These are phyloP conservation scores for Tylopilus intermedius DNA, from an alignment of 768 basidiomycete genomes.

Conservation along the genomic window DNA sequence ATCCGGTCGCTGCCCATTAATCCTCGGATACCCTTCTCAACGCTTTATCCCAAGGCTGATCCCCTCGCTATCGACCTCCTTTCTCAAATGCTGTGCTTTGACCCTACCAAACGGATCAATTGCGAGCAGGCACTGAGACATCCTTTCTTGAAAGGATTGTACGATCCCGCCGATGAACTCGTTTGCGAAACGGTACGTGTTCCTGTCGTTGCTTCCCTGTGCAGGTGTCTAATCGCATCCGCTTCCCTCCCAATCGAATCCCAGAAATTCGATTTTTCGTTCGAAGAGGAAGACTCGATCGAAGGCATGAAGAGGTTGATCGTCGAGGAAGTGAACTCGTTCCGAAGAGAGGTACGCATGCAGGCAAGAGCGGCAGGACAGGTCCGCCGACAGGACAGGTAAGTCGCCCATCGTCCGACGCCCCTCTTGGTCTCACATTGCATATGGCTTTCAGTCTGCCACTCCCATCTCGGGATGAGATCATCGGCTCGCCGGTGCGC, in stretches of 20 bases:
- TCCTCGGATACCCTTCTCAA: slow-evolving; percentile 86
- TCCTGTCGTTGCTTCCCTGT: not conserved
- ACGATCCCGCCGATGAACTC: slow-evolving; percentile 93
- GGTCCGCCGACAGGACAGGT: slow-evolving; percentile 76
- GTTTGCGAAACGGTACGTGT: slow-evolving; percentile 64
- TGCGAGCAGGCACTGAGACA: slow-evolving; percentile 95
- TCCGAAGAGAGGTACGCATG: slow-evolving; percentile 79
- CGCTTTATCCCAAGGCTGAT: slow-evolving; percentile 90
- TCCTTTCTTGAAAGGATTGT: slow-evolving; percentile 95
- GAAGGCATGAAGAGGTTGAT: slow-evolving; percentile 97
- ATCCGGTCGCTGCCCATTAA: slow-evolving; percentile 97
- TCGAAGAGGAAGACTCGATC: slow-evolving; percentile 93
- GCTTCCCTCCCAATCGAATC: not conserved
- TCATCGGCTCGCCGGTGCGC: slow-evolving; percentile 67
- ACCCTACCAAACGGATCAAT: slow-evolving; percentile 91
- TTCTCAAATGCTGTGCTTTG: slow-evolving; percentile 87
- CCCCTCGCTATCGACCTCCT: slow-evolving; percentile 92
- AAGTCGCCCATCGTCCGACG: not conserved
- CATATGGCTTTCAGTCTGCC: slow-evolving; percentile 48
- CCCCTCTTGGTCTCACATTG: not conserved
- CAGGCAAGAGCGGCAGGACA: slow-evolving; percentile 70
- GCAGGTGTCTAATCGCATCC: not conserved
- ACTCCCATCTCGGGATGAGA: slow-evolving; percentile 76
- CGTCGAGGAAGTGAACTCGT: slow-evolving; percentile 83
- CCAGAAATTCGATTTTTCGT: slow-evolving; percentile 87